A percentile compares a stretch with the other conserved stretches of the same genome.
Evolutionary conservation across 140 eudicot species (phyloP).

Genomic region (Flaveria floridana): DNA sequence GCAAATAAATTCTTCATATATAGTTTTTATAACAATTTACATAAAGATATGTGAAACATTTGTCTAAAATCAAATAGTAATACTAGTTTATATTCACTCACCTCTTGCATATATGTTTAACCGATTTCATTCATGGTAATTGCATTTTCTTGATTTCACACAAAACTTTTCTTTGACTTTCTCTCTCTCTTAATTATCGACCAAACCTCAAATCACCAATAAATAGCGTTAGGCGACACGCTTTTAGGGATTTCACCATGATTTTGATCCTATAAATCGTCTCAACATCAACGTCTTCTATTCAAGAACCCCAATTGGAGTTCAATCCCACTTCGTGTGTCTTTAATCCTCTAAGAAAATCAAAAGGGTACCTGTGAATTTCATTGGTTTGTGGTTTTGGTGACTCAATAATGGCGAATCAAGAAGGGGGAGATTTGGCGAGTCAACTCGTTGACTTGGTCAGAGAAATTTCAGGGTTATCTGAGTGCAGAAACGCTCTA

Average conservation of each 20-base stretch:
- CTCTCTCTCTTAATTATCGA: background rate
- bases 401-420: conserved; percentile 36
- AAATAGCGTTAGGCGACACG: conserved; percentile 11
- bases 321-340: conserved; percentile 20
- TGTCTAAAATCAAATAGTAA: too few relatives aligned
- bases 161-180: conserved; percentile 27
- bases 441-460: conserved; percentile 59
- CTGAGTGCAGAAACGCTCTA: conserved; percentile 67
- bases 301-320: background rate
- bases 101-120: background rate
- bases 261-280: conserved; percentile 12
- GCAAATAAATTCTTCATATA: too few relatives aligned
- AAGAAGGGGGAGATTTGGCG: conserved; percentile 35
- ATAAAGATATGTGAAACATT: too few relatives aligned
- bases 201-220: conserved; percentile 23
- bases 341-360: conserved; percentile 1
- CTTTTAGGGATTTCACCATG: conserved; percentile 25
- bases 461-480: conserved; percentile 55
- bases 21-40: too few relatives aligned
- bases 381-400: conserved; percentile 18
- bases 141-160: conserved; percentile 10
- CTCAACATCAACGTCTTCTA: background rate
- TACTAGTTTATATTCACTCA: background rate
- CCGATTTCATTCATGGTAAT: background rate
- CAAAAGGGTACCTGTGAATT: background rate